Percentiles rank a stretch among this genome's conserved stretches.
Evolutionary conservation across 1,139 yeast genomes (phyloP).

Genomic region (Hemisphaericaspora xylofermentans): DNA sequence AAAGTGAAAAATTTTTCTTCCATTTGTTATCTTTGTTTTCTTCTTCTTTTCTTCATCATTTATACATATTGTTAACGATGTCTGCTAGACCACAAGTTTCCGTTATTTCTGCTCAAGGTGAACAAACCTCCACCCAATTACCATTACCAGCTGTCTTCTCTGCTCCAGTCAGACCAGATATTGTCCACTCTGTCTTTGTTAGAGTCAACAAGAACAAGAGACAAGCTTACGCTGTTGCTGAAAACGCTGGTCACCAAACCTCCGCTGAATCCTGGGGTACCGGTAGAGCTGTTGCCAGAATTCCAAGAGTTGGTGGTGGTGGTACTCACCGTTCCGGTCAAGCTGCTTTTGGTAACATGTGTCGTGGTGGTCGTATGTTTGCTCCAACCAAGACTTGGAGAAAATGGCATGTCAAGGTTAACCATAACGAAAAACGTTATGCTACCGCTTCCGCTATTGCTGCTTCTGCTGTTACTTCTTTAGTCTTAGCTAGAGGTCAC

Average conservation of each 20-base stretch:
- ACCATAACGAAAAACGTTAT: slow-evolving; percentile 99
- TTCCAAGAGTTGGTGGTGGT: slow-evolving; percentile 99
- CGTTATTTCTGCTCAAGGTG: slow-evolving; percentile 87
- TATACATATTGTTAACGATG: slow-evolving; percentile 41
- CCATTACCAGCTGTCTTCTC: slow-evolving; percentile 98
- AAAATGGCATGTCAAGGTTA: slow-evolving; percentile 99
- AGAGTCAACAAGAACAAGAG: slow-evolving; percentile 99
- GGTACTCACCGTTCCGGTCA: slow-evolving; percentile 99
- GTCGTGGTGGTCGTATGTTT: slow-evolving; percentile 99
- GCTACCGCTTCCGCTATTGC: slow-evolving; percentile 99
- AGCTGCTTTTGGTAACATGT: slow-evolving; percentile 99
- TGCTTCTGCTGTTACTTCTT: slow-evolving; percentile 97
- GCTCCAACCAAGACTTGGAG: slow-evolving; percentile 99
- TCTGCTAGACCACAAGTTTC: slow-evolving; percentile 95
- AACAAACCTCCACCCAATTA: slow-evolving; percentile 77
- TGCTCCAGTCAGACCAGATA: slow-evolving; percentile 99
- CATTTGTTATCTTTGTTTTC: slow-evolving; percentile 14
- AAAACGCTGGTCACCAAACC: slow-evolving; percentile 99
- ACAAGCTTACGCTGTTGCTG: slow-evolving; percentile 99
- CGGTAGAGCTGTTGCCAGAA: slow-evolving; percentile 99
- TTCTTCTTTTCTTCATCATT: slow-evolving; percentile 26
- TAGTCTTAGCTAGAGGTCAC: slow-evolving; percentile 99
- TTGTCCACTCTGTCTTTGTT: slow-evolving; percentile 98
- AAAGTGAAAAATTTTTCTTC: slow-evolving; percentile 20
- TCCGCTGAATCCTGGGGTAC: slow-evolving; percentile 99